A percentile compares a stretch with the other conserved stretches of the same genome.
These are phyloP conservation scores for Phytophthora hibernalis DNA, from an alignment of 352 stramenopile genomes.

Conservation along the genomic window DNA sequence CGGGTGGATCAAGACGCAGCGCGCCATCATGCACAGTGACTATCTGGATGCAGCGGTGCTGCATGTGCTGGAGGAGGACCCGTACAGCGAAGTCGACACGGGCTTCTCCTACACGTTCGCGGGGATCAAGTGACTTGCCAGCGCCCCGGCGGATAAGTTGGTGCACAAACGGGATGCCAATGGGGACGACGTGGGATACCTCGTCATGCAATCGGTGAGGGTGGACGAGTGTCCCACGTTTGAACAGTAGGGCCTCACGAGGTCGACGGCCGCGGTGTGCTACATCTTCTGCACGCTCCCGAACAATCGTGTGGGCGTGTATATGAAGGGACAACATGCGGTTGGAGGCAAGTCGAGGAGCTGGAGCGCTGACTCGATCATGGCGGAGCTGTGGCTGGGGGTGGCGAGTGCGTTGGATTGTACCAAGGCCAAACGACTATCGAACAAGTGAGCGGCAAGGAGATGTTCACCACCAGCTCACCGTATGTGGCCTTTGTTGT, in stretches of 20 bases:
- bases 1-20: constrained; percentile 62
- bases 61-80: constrained; percentile 63
- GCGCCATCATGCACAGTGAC: constrained; percentile 65
- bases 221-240: constrained; percentile 67
- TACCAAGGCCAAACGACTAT: constrained; percentile 63
- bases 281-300: constrained; percentile 66
- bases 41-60: constrained; percentile 66
- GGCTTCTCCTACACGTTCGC: constrained; percentile 61
- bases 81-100: constrained; percentile 58
- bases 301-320: constrained; percentile 61
- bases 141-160: constrained; percentile 51
- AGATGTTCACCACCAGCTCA: constrained; percentile 57
- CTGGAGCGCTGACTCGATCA: constrained; percentile 64
- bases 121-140: constrained; percentile 71
- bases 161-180: constrained; percentile 67
- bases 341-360: constrained; percentile 64
- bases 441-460: constrained; percentile 55
- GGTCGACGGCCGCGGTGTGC: constrained; percentile 61
- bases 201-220: constrained; percentile 65
- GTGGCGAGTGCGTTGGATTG: constrained; percentile 64
- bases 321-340: constrained; percentile 66
- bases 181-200: constrained; percentile 63
- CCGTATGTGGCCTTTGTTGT: constrained; percentile 38
- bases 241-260: constrained; percentile 59
- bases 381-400: constrained; percentile 68